A percentile compares a stretch with the other conserved stretches of the same genome.
Conservation (phyloP, 441 rosid species). For the Adansonia madagascariensis region DNA sequence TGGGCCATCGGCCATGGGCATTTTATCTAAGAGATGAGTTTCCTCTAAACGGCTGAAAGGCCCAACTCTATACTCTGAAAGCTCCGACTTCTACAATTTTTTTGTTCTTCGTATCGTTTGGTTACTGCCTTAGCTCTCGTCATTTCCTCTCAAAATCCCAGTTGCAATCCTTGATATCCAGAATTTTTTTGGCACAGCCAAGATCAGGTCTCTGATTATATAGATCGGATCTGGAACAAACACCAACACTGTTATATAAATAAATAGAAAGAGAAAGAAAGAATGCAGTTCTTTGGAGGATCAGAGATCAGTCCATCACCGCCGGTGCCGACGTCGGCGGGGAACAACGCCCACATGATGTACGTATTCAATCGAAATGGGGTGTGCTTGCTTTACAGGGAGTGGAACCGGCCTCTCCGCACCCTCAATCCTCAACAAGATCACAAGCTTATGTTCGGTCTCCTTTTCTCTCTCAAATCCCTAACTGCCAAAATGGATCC, state of each 20-base stretch:
- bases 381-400: slow-evolving; percentile 80
- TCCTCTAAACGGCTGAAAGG: too few species aligned
- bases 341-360: slow-evolving; percentile 89
- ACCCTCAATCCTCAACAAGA: slow-evolving; percentile 86
- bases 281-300: slow-evolving; percentile 94
- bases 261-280: background rate
- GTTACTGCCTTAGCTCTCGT: background rate
- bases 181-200: background rate
- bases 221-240: background rate
- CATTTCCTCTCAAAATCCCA: background rate
- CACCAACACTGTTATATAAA: background rate
- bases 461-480: slow-evolving; percentile 82
- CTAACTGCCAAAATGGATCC: slow-evolving; percentile 95
- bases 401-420: slow-evolving; percentile 89
- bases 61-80: too few species aligned
- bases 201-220: background rate
- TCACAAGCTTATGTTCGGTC: slow-evolving; percentile 94
- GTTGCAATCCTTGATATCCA: background rate
- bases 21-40: too few species aligned
- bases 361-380: slow-evolving; percentile 85
- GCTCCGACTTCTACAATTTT: background rate
- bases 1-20: too few species aligned
- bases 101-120: background rate
- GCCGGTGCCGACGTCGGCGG: slow-evolving; percentile 65
- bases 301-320: slow-evolving; percentile 87